Base-by-base conservation (phyloP, 108 stramenopile species). In the Poteriospumella lacustris region DNA sequence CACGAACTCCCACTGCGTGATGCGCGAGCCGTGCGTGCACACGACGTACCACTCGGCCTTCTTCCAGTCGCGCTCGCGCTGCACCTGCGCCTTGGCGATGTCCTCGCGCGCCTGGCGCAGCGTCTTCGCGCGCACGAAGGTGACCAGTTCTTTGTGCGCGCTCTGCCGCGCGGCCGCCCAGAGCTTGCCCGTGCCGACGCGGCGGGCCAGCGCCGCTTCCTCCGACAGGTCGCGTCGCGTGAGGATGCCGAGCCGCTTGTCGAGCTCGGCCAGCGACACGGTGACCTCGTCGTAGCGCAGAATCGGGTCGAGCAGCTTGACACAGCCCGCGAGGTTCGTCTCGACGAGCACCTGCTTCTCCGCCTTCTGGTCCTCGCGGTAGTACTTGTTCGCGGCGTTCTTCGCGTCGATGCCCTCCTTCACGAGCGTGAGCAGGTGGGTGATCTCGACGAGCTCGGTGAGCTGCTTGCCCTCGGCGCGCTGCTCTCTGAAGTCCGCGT, bases 1-100 rank as follows among this genome's bases (percentile, higher is more conserved):
- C 36, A 64, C 60, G 9, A 64, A 64, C 60, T 64, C 60, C 60
- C 60, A 64, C 70, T 31, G 5, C 9, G 70, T 73, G 42, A 52
- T 73, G 26, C 70, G 26, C 9, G 70, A 73, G 3, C 70, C 70
- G 42, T 73, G 36, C 38, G 26, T 73, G 3, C 26, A 5, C 28
- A 33, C 70, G 5, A 73, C 5, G 36, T 73, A 5, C 9, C 26
- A 73, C 9, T 73, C 70, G 26, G 26, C 36, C 41, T 33, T 73
- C 9, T 42, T 73, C 26, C 9, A 52, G 36, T 73, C 70, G 26
- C 24, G 9, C 42, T 26, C 26, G 9, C 70, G 70, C 33, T 73
- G n/a, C 42, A 33, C 33, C 41, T 42, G 26, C 5, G 5, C 31
- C 5, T 73, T 15, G 26, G 3, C 15, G 9, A 44, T 42, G 15